A percentile compares a stretch with the other conserved stretches of the same genome.
These are phyloP conservation scores for Acer saccharum DNA, from an alignment of 345 rosid species.

Conservation along the genomic window DNA sequence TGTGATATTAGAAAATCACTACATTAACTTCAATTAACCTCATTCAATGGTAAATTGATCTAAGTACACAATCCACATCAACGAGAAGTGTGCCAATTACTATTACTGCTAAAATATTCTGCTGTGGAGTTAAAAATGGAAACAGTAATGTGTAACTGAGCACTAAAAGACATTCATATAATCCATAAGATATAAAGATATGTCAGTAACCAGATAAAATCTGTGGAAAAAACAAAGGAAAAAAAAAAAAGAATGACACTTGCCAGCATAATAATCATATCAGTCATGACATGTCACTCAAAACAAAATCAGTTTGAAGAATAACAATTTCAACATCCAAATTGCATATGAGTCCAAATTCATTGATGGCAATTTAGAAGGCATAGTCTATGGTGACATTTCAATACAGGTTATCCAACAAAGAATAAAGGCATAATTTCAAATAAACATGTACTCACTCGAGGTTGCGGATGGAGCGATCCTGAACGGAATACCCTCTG, in stretches of 20 bases:
- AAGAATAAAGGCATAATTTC: conserved; percentile 8
- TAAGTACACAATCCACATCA: neutral
- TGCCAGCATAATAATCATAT: neutral
- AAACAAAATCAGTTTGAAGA: neutral
- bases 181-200: neutral
- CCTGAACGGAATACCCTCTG: conserved; percentile 87
- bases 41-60: neutral
- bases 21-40: neutral
- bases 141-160: neutral
- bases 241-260: neutral
- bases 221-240: neutral
- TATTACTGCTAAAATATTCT: neutral
- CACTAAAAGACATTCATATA: neutral
- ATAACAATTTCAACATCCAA: neutral
- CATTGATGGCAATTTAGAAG: neutral
- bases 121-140: neutral
- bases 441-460: conserved; percentile 54
- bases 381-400: neutral
- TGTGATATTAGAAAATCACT: neutral
- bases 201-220: neutral
- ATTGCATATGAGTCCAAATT: neutral
- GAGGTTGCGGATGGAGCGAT: conserved; percentile 78
- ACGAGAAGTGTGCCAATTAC: neutral
- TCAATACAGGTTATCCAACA: conserved; percentile 7
- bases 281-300: neutral